phyloP scores from a whole-genome alignment of 352 stramenopile species.

The Thalassiosira exigua region DNA sequence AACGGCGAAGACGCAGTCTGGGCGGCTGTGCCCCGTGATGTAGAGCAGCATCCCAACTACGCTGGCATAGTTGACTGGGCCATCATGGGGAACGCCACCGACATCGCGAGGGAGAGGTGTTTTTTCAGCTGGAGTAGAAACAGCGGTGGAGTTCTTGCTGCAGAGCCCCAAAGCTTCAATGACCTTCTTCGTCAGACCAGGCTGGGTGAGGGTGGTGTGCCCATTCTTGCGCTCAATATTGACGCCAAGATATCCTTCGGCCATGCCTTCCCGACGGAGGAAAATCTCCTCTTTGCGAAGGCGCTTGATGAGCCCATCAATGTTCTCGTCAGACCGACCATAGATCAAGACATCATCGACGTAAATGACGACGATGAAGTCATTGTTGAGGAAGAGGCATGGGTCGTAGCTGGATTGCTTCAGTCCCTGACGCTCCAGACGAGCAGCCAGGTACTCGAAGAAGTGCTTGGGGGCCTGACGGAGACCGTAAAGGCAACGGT shows the following conservation, averaged over 20 bases:
- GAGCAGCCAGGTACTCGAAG: slow-evolving; percentile 31
- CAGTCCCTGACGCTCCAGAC: slow-evolving; percentile 23
- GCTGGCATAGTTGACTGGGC: slow-evolving; percentile 57
- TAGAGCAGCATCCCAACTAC: slow-evolving; percentile 69
- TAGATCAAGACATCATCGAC: slow-evolving; percentile 66
- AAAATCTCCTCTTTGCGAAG: slow-evolving; percentile 33
- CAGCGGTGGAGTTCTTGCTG: not conserved
- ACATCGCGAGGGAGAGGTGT: slow-evolving; percentile 27
- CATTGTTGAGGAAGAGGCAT: slow-evolving; percentile 60
- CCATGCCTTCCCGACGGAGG: slow-evolving; percentile 49
- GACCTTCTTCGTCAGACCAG: slow-evolving; percentile 49
- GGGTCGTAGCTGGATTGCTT: slow-evolving; percentile 42
- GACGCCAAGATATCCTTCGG: slow-evolving; percentile 68
- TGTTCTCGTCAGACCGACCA: slow-evolving; percentile 12
- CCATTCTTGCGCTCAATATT: slow-evolving; percentile 37
- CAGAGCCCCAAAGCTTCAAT: slow-evolving; percentile 50
- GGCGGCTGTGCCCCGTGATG: slow-evolving; percentile 49
- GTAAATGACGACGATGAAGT: slow-evolving; percentile 53
- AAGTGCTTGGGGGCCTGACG: slow-evolving; percentile 24
- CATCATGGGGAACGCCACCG: slow-evolving; percentile 6
- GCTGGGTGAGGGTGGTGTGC: slow-evolving; percentile 45
- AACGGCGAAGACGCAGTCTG: slow-evolving; percentile 52
- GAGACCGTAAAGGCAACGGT: slow-evolving; percentile 3
- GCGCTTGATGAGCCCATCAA: slow-evolving; percentile 39
- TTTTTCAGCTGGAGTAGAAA: slow-evolving; percentile 24